Conservation (phyloP, 495 filamentous ascomycete genomes). For the Evernia prunastri region DNA sequence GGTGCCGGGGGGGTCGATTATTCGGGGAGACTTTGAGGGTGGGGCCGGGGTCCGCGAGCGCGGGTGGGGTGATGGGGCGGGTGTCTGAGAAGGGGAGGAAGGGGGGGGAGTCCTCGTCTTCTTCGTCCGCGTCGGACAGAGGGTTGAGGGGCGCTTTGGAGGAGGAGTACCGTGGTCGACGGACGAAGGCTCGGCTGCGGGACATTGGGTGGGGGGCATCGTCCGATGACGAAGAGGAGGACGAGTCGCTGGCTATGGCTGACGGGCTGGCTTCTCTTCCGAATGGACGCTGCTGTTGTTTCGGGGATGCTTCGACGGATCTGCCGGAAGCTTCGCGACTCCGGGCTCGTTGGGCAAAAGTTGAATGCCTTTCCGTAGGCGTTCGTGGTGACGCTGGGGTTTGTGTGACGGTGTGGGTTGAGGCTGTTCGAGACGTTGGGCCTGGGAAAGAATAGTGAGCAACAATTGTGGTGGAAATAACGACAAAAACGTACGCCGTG, state of each 20-base stretch:
- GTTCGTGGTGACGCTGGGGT: slow-evolving; percentile 19
- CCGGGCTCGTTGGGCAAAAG: slow-evolving; percentile 14
- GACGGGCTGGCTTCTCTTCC: slow-evolving; percentile 30
- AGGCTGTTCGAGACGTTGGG: slow-evolving; percentile 38
- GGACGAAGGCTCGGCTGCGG: slow-evolving; percentile 43
- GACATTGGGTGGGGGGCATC: slow-evolving; percentile 30
- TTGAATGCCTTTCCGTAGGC: slow-evolving; percentile 10
- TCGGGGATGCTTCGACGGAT: slow-evolving; percentile 18
- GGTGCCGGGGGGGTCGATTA: slow-evolving; percentile 26
- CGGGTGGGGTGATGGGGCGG: slow-evolving; percentile 24
- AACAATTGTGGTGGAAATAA: background rate
- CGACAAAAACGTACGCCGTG: slow-evolving; percentile 5
- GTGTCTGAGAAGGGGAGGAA: slow-evolving; percentile 60
- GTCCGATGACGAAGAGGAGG: slow-evolving; percentile 42
- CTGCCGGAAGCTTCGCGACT: slow-evolving; percentile 18
- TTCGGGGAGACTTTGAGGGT: slow-evolving; percentile 44
- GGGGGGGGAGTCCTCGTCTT: slow-evolving; percentile 55
- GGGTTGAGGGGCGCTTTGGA: slow-evolving; percentile 30
- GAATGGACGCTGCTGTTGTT: slow-evolving; percentile 9
- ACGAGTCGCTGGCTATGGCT: slow-evolving; percentile 35
- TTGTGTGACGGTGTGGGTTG: slow-evolving; percentile 41
- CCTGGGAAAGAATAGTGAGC: slow-evolving; percentile 19
- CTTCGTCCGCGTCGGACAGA: slow-evolving; percentile 50
- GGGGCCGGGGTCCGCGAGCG: slow-evolving; percentile 47
- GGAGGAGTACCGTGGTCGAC: slow-evolving; percentile 47